Conservation (phyloP, 805 yeast species). For the Pichia sporocuriosa region DNA sequence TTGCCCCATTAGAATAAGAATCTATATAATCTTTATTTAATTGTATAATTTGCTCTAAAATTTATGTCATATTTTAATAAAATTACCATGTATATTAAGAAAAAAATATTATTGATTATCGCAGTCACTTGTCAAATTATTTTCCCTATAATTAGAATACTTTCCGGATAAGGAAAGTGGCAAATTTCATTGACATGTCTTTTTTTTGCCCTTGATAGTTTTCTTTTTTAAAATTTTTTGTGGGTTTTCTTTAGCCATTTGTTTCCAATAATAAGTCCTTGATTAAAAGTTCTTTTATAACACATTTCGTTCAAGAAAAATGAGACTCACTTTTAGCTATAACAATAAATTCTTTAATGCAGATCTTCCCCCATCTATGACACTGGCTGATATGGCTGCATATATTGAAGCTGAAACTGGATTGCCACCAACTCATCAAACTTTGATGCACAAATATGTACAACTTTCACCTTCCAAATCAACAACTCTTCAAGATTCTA, state of each 20-base stretch:
- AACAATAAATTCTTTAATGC: slow-evolving; percentile 4
- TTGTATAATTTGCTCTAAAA: no score
- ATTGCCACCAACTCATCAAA: slow-evolving; percentile 11
- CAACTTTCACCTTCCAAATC: slow-evolving; percentile 6
- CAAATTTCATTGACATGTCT: slow-evolving; percentile 1
- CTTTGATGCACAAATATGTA: slow-evolving; percentile 6
- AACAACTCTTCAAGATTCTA: slow-evolving; percentile 9
- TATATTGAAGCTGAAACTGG: slow-evolving; percentile 10
- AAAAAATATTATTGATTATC: no score
- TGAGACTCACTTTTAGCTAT: slow-evolving; percentile 9
- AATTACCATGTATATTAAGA: no score
- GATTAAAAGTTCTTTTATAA: no score
- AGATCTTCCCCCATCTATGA: slow-evolving; percentile 11
- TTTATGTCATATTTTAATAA: no score
- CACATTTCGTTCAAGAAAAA: background rate
- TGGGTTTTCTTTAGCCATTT: background rate
- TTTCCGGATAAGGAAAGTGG: slow-evolving; percentile 6
- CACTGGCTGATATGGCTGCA: slow-evolving; percentile 11
- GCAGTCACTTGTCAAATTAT: no score
- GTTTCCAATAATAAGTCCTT: background rate
- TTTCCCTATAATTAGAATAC: no score
- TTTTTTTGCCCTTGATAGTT: background rate
- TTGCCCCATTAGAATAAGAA: slow-evolving; percentile 34
- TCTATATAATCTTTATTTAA: background rate
- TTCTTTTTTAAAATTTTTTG: no score